Evolutionary conservation across 2,329 filamentous ascomycete genomes (phyloP).

Genomic region (Zymoseptoria crescenta): DNA sequence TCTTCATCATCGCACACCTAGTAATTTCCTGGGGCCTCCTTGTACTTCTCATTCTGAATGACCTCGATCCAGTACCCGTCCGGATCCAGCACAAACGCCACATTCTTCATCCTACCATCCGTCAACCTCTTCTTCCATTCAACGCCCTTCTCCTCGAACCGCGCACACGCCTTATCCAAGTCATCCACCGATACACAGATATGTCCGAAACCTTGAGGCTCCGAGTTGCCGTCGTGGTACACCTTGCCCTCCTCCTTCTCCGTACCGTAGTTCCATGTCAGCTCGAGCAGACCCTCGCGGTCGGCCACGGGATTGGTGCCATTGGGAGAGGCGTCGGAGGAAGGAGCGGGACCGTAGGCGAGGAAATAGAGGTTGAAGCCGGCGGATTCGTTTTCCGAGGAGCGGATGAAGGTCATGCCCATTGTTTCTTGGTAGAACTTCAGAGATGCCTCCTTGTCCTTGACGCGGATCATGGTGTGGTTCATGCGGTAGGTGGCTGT

Average conservation of each 20-base stretch:
- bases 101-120: conserved; percentile 81
- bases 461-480: conserved; percentile 93
- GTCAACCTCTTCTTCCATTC: conserved; percentile 94
- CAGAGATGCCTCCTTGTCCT: conserved; percentile 46
- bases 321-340: conserved; percentile 46
- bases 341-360: conserved; percentile 52
- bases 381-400: conserved; percentile 58
- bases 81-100: conserved; percentile 71
- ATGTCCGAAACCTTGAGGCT: conserved; percentile 91
- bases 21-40: conserved; percentile 13
- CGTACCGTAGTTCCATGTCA: conserved; percentile 77
- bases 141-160: conserved; percentile 74
- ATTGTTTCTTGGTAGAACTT: conserved; percentile 62
- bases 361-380: conserved; percentile 92
- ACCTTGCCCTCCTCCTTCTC: conserved; percentile 77
- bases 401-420: conserved; percentile 78
- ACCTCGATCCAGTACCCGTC: conserved; percentile 16
- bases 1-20: neutral
- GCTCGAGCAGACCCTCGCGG: conserved; percentile 77
- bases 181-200: conserved; percentile 85
- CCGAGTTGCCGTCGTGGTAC: conserved; percentile 87
- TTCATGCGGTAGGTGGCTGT: conserved; percentile 63
- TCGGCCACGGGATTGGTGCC: conserved; percentile 53
- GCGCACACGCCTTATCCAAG: conserved; percentile 74
- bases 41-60: conserved; percentile 17